These are phyloP conservation scores for Fragaria ananassa DNA, from an alignment of 306 rosid species.

Conservation along the genomic window DNA sequence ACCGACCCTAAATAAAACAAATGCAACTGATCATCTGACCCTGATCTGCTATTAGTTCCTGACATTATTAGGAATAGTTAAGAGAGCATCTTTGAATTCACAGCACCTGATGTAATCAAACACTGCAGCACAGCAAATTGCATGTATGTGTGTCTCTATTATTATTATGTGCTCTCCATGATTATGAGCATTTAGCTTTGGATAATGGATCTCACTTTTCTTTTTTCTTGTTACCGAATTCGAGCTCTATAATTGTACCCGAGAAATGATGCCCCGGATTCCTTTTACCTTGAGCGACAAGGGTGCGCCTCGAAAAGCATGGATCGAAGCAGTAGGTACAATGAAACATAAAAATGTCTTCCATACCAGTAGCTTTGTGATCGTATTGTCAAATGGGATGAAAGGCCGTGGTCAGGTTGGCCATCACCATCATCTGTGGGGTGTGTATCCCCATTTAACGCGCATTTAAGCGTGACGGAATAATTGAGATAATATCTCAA, in stretches of 20 bases:
- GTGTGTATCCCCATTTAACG: neutral
- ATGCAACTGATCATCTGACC: neutral
- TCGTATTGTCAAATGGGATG: neutral
- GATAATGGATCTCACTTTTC: slow-evolving; percentile 20
- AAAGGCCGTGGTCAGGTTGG: neutral
- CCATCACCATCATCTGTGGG: neutral
- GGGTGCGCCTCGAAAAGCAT: slow-evolving; percentile 35
- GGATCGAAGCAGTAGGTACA: slow-evolving; percentile 14
- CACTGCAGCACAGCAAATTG: neutral
- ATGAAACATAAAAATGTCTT: slow-evolving; percentile 1
- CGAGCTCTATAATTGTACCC: slow-evolving; percentile 35
- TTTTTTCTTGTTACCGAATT: slow-evolving; percentile 16
- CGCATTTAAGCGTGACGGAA: neutral
- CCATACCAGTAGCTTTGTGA: neutral
- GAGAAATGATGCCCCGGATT: slow-evolving; percentile 8
- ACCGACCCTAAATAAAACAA: neutral
- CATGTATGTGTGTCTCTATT: slow-evolving; percentile 12
- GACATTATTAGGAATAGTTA: neutral
- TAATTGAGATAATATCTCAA: neutral
- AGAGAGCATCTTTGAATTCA: slow-evolving; percentile 16
- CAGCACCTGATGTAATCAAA: slow-evolving; percentile 23
- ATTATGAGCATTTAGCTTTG: slow-evolving; percentile 16
- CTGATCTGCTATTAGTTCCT: neutral
- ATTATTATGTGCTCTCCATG: slow-evolving; percentile 5
- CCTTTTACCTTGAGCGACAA: slow-evolving; percentile 24